phyloP scores from a whole-genome alignment of 2,329 filamentous ascomycete genomes.

The Penicillium polonicum region DNA sequence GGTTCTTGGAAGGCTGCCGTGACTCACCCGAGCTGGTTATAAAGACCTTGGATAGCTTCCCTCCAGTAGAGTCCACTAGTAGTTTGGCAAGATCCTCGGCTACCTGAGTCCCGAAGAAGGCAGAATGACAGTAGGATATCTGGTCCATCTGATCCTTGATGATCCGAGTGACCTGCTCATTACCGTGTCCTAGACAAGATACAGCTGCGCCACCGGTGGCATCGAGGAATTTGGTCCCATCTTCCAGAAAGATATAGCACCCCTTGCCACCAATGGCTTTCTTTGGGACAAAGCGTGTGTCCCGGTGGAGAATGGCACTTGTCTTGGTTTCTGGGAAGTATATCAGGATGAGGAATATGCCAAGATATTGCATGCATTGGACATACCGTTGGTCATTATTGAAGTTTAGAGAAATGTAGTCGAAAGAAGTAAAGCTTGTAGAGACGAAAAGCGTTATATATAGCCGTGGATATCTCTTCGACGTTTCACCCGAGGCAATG shows the following conservation, averaged over 20 bases:
- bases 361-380: not conserved
- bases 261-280: conserved; percentile 51
- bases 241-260: conserved; percentile 53
- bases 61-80: conserved; percentile 52
- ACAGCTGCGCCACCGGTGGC: conserved; percentile 73
- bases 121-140: conserved; percentile 59
- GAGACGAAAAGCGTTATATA: not conserved
- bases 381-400: conserved; percentile 1
- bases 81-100: conserved; percentile 54
- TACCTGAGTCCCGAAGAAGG: conserved; percentile 57
- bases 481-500: conserved; percentile 20
- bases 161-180: conserved; percentile 59
- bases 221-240: conserved; percentile 65
- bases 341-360: not conserved
- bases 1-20: not conserved
- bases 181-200: conserved; percentile 67
- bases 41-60: conserved; percentile 55
- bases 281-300: conserved; percentile 48
- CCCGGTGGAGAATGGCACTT: conserved; percentile 53
- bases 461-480: not conserved
- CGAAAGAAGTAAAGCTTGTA: not conserved
- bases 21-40: conserved; percentile 57
- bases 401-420: not conserved
- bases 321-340: conserved; percentile 2
- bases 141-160: conserved; percentile 59